Base-by-base conservation (phyloP, 257 asterid species). In the Rubia yunnanensis region DNA sequence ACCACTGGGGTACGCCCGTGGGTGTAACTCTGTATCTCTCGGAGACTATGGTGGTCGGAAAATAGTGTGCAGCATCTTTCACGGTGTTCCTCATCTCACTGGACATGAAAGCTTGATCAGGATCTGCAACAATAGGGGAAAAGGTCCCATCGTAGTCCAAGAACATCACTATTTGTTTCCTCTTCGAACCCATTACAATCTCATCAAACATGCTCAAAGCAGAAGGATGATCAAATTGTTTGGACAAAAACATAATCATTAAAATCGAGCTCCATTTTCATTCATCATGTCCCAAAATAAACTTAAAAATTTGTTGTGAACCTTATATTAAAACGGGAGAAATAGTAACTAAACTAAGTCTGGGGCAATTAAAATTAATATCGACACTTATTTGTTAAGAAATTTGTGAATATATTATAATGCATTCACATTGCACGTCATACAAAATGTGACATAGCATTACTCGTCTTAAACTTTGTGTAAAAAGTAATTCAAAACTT, bases 11-110 rank as follows among this genome's bases (percentile, higher is more conserved):
- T n/a, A n/a, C n/a, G n/a, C n/a, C n/a, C n/a, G n/a, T n/a, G n/a
- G n/a, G n/a, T n/a, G n/a, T 92, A 26, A 83, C 90, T 64, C 90
- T 80, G 80, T 86, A 74, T 73, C 99, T 79, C 35, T 97, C 97
- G 35, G 86, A 84, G 1, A 90, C 92, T 39, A 94, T 88, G 74
- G 97, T 97, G 3, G 99, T 82, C 1, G 99, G 96, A 64, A 90
- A 94, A 58, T 65, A 66, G 65, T 80, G 85, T 4, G 99, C 92
- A 0, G 87, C 87, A 14, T 79, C 81, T 63, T 79, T 75, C 56
- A 94, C 94, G 0, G 94, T 84, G 6, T 72, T 81, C 52, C 99
- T 85, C 99, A 94, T 94, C 97, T 86, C 95, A 4, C 27, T 46
- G 22, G 95, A 79, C 74, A 88, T 84, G 77, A 84, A 84, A 59